phyloP scores from a whole-genome alignment of 116 monocot species.

The Papilionanthe hybrid region DNA sequence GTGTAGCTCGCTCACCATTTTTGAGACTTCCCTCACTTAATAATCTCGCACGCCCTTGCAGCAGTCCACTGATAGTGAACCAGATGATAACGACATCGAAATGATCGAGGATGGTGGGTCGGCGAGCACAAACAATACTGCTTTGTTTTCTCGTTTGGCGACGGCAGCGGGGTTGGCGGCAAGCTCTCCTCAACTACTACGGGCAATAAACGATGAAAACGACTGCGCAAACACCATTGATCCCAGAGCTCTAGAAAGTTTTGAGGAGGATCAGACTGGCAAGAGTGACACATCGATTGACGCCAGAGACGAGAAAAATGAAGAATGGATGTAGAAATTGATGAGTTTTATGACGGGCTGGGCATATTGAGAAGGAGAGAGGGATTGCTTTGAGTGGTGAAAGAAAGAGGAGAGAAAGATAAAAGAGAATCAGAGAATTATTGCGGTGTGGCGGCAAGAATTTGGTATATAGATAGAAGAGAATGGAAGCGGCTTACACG shows the following conservation, averaged over 20 bases:
- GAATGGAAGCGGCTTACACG: neutral
- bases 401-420: neutral
- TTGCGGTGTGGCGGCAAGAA: neutral
- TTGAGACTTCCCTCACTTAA: too few relatives aligned
- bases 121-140: slow-evolving; percentile 41
- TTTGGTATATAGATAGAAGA: neutral
- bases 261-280: neutral
- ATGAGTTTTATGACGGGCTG: neutral
- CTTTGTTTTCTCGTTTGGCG: neutral
- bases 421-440: too few relatives aligned
- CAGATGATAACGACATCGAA: slow-evolving; percentile 47
- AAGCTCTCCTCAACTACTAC: neutral
- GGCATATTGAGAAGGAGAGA: neutral
- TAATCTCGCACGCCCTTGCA: neutral
- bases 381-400: neutral
- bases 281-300: neutral
- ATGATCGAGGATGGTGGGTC: slow-evolving; percentile 45
- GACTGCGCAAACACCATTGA: neutral
- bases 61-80: slow-evolving; percentile 23
- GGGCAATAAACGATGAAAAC: neutral
- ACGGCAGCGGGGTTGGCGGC: too few relatives aligned
- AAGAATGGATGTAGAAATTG: neutral
- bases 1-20: too few relatives aligned
- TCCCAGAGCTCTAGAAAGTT: neutral
- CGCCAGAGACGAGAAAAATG: neutral